Evolutionary conservation across 768 basidiomycete species (phyloP), one percentile per base, ranked within the genome.

Genomic region (Suillus decipiens): DNA sequence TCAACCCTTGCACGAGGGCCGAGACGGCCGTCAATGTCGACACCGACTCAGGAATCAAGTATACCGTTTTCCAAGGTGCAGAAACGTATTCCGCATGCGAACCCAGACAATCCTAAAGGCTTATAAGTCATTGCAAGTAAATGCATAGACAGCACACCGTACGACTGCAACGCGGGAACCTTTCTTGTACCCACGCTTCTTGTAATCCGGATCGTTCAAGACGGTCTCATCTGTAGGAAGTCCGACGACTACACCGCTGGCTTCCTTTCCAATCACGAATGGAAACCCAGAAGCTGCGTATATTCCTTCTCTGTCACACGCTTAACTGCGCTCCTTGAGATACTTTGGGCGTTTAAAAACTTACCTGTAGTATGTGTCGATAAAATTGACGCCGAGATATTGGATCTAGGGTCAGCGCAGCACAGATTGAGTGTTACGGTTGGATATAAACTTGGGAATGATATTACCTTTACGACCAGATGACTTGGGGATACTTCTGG

Each of bases 371-470:
- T 97, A 96, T 50, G 86, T 87, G 72, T 92, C 90, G 71, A 90
- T 93, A 73, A 91, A 97, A 79, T 97, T 97, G 69, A 96, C 83
- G 8, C 92, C 93, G 10, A 82, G 77, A 68, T 88, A 94, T 67
- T 92, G 86, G 28, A 88, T 80, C 90, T 89, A 70, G 28, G 3
- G 55, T 41, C 47, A 28, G 15, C 59, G 9, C 17, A 39, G 11
- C 57, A 68, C 24, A 37, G 15, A 28, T 39, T 3, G 19, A 39
- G 10, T 10, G 15, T 37, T 56, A 24, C 15, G 28, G 1, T 56
- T 9, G 34, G 37, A 14, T 24, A 39, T 15, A 34, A 8, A 33
- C 36, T 12, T 0, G 50, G n/a, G 5, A 33, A 34, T n/a, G 45
- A 42, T 4, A 14, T 36, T 60, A 77, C 76, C 72, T 77, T 76